Evolutionary conservation across 2,329 filamentous ascomycete genomes (phyloP).

Genomic region (Gaeumannomyces tritici): DNA sequence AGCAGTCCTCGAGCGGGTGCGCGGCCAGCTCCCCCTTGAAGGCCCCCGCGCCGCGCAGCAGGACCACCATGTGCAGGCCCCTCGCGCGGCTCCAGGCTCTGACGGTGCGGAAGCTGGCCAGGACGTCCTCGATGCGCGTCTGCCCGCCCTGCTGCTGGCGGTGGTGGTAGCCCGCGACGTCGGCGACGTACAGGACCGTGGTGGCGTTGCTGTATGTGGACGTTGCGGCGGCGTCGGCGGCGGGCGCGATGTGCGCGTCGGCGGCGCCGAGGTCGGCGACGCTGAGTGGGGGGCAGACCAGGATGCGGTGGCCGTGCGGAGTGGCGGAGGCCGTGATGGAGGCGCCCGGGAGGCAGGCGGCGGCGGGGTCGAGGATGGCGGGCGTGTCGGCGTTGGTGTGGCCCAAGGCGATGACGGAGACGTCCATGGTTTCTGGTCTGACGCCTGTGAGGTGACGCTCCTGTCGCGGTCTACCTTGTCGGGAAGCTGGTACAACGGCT

Average conservation of each 20-base stretch:
- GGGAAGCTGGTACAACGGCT: too few relatives aligned
- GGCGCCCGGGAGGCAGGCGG: background rate
- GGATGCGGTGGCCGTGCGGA: too few relatives aligned
- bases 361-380: background rate
- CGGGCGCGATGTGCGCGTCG: too few relatives aligned
- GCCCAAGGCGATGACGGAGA: background rate
- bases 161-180: background rate
- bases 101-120: background rate
- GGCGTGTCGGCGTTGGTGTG: background rate
- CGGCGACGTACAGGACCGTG: background rate
- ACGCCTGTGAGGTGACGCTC: too few relatives aligned
- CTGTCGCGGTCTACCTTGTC: too few relatives aligned
- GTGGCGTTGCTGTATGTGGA: background rate
- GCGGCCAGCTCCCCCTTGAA: background rate
- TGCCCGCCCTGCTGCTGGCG: too few relatives aligned
- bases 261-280: background rate
- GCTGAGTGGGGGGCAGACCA: background rate
- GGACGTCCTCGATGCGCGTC: background rate
- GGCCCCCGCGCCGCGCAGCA: background rate
- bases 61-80: background rate
- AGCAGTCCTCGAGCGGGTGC: background rate
- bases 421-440: background rate
- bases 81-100: background rate
- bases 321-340: background rate
- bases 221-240: too few relatives aligned